Evolutionary conservation across 495 filamentous ascomycete species (phyloP).

Genomic region (Xylaria venustula): DNA sequence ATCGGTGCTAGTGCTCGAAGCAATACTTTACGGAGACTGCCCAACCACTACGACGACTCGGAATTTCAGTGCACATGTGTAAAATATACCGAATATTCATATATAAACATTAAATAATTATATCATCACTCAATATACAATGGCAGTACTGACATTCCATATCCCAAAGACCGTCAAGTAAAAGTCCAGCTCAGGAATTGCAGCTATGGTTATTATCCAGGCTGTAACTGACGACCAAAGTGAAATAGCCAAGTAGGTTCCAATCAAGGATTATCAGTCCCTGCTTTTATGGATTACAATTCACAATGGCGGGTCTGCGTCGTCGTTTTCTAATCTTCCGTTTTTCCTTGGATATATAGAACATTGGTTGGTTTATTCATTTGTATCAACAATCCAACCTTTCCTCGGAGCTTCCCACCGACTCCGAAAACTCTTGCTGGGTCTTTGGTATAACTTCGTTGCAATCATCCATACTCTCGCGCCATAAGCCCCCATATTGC

Average conservation of each 20-base stretch:
- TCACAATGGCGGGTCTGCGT: background rate
- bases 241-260: no score
- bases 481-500: conserved; percentile 21
- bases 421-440: conserved; percentile 20
- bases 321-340: background rate
- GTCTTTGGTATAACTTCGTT: conserved; percentile 35
- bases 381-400: conserved; percentile 34
- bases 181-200: no score
- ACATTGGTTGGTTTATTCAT: conserved; percentile 33
- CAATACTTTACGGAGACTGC: background rate
- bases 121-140: no score
- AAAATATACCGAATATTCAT: no score
- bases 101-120: no score
- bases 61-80: no score
- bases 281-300: no score
- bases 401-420: conserved; percentile 16
- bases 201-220: no score
- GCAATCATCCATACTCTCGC: conserved; percentile 28
- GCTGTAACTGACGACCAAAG: no score
- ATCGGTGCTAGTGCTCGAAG: background rate
- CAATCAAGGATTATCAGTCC: no score
- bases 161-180: no score
- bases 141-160: no score
- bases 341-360: conserved; percentile 11
- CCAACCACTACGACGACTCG: background rate